These are phyloP conservation scores for Cephalotrichum gorgonifer DNA, from an alignment of 2,329 filamentous ascomycete species.

Conservation along the genomic window DNA sequence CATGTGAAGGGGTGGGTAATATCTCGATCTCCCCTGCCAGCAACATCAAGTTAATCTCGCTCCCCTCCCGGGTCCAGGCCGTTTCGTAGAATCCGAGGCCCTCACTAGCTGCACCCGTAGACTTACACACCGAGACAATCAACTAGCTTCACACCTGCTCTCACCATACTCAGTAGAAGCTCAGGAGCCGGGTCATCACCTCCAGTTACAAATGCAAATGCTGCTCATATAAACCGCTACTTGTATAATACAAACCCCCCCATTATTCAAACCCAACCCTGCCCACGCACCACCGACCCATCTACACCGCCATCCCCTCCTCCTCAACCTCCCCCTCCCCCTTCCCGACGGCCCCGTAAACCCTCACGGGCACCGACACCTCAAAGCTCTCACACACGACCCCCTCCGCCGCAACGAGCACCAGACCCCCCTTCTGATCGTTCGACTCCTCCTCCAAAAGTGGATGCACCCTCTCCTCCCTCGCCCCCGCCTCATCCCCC, in stretches of 20 bases:
- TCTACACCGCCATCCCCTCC: slow-evolving; percentile 24
- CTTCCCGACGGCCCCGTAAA: slow-evolving; percentile 58
- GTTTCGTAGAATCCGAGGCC: too few relatives aligned
- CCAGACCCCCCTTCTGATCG: slow-evolving; percentile 64
- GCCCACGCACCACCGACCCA: slow-evolving; percentile 28
- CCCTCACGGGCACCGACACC: slow-evolving; percentile 70
- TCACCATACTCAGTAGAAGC: too few relatives aligned
- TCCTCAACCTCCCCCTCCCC: slow-evolving; percentile 45
- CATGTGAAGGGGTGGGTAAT: too few relatives aligned
- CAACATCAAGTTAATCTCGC: too few relatives aligned
- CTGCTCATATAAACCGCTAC: background rate
- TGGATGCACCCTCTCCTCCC: slow-evolving; percentile 24
- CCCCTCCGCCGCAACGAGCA: slow-evolving; percentile 69
- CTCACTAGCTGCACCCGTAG: too few relatives aligned
- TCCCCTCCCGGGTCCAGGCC: too few relatives aligned
- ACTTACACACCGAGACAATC: too few relatives aligned
- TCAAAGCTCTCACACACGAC: slow-evolving; percentile 84
- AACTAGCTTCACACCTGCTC: too few relatives aligned
- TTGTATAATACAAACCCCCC: background rate
- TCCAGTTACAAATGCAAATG: too few relatives aligned
- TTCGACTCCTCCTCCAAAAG: slow-evolving; percentile 71
- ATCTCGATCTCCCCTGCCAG: too few relatives aligned
- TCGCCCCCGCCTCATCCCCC: background rate
- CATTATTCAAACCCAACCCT: slow-evolving; percentile 6
- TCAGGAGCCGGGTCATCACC: too few relatives aligned